Base-by-base conservation (phyloP, 768 basidiomycete genomes). In the Daedaleopsis sinensis region DNA sequence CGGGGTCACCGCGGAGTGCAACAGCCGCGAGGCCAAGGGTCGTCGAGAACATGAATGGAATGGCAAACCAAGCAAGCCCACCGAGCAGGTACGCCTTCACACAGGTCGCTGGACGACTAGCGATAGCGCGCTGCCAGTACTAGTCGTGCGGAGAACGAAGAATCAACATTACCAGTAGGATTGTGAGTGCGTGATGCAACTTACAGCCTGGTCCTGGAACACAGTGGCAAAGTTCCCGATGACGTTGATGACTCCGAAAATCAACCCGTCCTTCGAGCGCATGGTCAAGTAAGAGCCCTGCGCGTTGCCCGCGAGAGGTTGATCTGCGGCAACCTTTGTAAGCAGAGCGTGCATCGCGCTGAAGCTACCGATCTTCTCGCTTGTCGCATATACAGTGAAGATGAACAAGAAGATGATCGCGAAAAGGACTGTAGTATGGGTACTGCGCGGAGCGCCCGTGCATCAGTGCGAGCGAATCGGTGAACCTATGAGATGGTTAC, bases 61-160 rank as follows among this genome's bases (percentile, higher is more conserved):
- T 93, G 1, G 90, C 85, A 69, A 96, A 94, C 95, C 96, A 97
- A 1, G 93, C 90, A 9, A 95, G 71, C 3, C 94, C 95, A 47
- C 95, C 96, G 9, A 94, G 80, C 4, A 96, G 78, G 76, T 94
- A 98, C 0, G 91, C 95, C 73, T 94, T 95, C 60, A 96, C 94
- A 13, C 90, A 90, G n/a, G 83, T 87, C 1, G 85, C 87, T 0
- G 93, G 94, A 16, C 87, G 78, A 61, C 88, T 90, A 1, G 96
- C 95, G 69, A 97, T 94, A 1, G 94, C 94, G 13, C 93, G 83
- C 70, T 94, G 93, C 88, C 92, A 96, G 74, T 96, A 98, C 69
- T 71, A 36, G 9, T 46, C 10, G 23, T 5, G 9, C 27, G 27
- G 3, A 32, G 27, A 32, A 32, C 27, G 27, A 32, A 32, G 27